Evolutionary conservation across 2,329 filamentous ascomycete genomes (phyloP).

Genomic region (Cladosporium velox): DNA sequence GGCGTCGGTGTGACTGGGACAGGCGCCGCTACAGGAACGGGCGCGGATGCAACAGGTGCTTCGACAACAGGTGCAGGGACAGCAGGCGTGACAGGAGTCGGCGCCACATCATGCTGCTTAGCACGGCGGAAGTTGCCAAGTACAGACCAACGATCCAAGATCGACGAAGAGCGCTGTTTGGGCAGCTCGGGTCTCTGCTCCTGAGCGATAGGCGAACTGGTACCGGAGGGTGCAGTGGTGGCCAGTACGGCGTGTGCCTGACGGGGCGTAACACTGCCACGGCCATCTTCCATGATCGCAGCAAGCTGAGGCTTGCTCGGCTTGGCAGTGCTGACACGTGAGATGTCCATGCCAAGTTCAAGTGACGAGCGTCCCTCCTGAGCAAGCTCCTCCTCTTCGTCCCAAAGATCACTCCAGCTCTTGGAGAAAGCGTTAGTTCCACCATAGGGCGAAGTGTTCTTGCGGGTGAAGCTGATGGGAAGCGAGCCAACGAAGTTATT

Average conservation of each 20-base stretch:
- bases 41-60: slow-evolving; percentile 29
- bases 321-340: slow-evolving; percentile 42
- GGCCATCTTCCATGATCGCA: slow-evolving; percentile 49
- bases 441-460: slow-evolving; percentile 54
- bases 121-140: slow-evolving; percentile 82
- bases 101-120: slow-evolving; percentile 45
- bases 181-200: slow-evolving; percentile 50
- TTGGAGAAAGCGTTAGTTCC: slow-evolving; percentile 69
- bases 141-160: slow-evolving; percentile 83
- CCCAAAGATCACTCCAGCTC: slow-evolving; percentile 99
- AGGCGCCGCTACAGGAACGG: slow-evolving; percentile 32
- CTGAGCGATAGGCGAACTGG: slow-evolving; percentile 31
- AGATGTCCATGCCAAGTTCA: slow-evolving; percentile 46
- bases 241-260: slow-evolving; percentile 57
- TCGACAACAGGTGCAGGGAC: slow-evolving; percentile 43
- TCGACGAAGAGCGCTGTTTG: slow-evolving; percentile 55
- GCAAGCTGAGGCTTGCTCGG: slow-evolving; percentile 60
- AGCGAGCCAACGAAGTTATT: slow-evolving; percentile 74
- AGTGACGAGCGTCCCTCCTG: slow-evolving; percentile 55
- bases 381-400: slow-evolving; percentile 80
- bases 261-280: slow-evolving; percentile 53
- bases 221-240: slow-evolving; percentile 48
- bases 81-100: slow-evolving; percentile 40
- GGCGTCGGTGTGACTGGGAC: slow-evolving; percentile 44
- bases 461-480: slow-evolving; percentile 60